A percentile compares a stretch with the other conserved stretches of the same genome.
phyloP scores from a whole-genome alignment of 2,329 filamentous ascomycete species.

The Aspergillus sp. region DNA sequence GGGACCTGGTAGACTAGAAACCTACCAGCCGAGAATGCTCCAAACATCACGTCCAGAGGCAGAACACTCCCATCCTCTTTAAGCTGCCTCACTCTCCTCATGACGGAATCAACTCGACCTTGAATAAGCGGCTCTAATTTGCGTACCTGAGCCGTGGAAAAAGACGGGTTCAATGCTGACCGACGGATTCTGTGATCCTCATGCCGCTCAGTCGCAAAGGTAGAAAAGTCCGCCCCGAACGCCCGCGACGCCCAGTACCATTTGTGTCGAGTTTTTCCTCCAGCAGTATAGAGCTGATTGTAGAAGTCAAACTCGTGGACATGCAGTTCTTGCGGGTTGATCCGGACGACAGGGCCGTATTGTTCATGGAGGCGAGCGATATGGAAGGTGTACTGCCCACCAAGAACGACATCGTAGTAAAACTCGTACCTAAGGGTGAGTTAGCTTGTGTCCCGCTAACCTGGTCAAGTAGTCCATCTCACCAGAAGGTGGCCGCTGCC shows the following conservation, averaged over 20 bases:
- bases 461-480: no score
- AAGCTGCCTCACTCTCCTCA: no score
- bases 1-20: no score
- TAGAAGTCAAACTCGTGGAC: slow-evolving; percentile 29
- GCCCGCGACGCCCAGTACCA: slow-evolving; percentile 9
- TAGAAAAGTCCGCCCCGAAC: slow-evolving; percentile 13
- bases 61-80: no score
- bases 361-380: slow-evolving; percentile 20
- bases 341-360: slow-evolving; percentile 32
- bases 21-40: no score
- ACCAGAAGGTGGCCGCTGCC: not conserved
- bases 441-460: no score
- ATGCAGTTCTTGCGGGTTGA: slow-evolving; percentile 31
- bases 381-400: not conserved
- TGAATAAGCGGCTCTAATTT: slow-evolving; percentile 27
- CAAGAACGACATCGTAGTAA: not conserved
- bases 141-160: slow-evolving; percentile 35
- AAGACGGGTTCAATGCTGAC: slow-evolving; percentile 38
- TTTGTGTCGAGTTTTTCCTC: slow-evolving; percentile 13
- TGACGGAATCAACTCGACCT: no score
- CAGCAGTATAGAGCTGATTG: slow-evolving; percentile 26
- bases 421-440: not conserved
- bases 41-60: no score
- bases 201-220: slow-evolving; percentile 31
- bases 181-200: slow-evolving; percentile 39